Base-by-base conservation (phyloP, 139 green algal species). In the Yamagishiella unicocca region DNA sequence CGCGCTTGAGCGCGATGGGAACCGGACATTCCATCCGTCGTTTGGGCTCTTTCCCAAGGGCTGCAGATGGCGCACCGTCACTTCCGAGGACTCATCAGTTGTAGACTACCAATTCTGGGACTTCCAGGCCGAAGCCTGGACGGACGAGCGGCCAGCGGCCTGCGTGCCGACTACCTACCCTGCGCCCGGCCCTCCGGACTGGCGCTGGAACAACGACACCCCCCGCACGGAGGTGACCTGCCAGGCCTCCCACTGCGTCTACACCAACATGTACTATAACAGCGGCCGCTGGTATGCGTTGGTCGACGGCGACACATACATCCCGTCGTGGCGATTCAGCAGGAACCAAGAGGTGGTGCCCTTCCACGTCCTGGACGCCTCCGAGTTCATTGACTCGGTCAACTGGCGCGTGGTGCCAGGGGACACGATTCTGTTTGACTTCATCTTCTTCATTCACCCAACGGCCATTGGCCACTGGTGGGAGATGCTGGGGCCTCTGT, bases 391-490 rank as follows among this genome's bases (percentile, higher is more conserved):
- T 0, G 50, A 92, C 58, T 67, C 74, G 21, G 83, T 94, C 0
- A 71, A 92, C 3, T 93, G 85, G 78, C 82, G 71, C 0, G 55
- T 95, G 2, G 90, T 98, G 25, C 81, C 88, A 1, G 95, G 95
- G 0, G 94, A 97, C 91, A 98, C 95, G 29, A 92, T 98, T 40
- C 58, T 98, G 6, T 96, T 97, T 55, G 96, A 98, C 88, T 98
- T 96, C 76, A 90, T 97, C 27, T 98, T 95, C 87, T 98, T 97
- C 88, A 89, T 95, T 14, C 96, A 98, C 84, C 95, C 96, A 29
- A 98, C 95, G 10, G 96, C 96, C 45, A 98, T 98, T 58, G 95
- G 96, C 7, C 96, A 98, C 86, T 98, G 96, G 96, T 94, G 92
- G 90, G 96, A 98, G 88, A 95, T 97, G 92, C 90, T 98, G 75